These are phyloP conservation scores for Albugo candida DNA, from an alignment of 352 stramenopile genomes.

Conservation along the genomic window DNA sequence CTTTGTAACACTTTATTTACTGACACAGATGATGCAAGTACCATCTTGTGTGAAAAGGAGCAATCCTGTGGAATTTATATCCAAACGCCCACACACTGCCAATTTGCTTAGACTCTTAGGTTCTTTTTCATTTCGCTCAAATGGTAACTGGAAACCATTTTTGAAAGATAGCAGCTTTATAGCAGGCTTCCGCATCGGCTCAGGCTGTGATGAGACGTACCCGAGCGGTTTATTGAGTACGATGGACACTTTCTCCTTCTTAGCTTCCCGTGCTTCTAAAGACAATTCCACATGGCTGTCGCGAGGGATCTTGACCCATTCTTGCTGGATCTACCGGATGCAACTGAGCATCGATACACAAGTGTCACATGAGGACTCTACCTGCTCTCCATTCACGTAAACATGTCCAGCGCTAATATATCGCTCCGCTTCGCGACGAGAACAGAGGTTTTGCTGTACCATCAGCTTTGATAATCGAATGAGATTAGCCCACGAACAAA, in stretches of 20 bases:
- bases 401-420: constrained; percentile 64
- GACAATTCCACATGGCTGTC: constrained; percentile 39
- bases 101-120: constrained; percentile 57
- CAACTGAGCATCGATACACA: not conserved
- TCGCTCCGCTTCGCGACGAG: constrained; percentile 51
- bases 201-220: constrained; percentile 61
- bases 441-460: constrained; percentile 52
- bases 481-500: not conserved
- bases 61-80: constrained; percentile 69
- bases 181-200: constrained; percentile 36
- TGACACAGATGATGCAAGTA: not conserved
- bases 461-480: constrained; percentile 67
- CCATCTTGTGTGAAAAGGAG: constrained; percentile 72
- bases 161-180: constrained; percentile 54
- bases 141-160: constrained; percentile 16
- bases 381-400: constrained; percentile 44
- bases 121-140: constrained; percentile 8
- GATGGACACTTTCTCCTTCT: constrained; percentile 59
- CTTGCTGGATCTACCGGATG: constrained; percentile 13
- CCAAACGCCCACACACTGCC: constrained; percentile 57
- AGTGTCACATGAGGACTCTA: constrained; percentile 6
- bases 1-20: not conserved
- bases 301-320: constrained; percentile 47
- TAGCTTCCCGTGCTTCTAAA: constrained; percentile 40
- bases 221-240: constrained; percentile 71